phyloP scores from a whole-genome alignment of 495 filamentous ascomycete species.

The Podospora anserina region DNA sequence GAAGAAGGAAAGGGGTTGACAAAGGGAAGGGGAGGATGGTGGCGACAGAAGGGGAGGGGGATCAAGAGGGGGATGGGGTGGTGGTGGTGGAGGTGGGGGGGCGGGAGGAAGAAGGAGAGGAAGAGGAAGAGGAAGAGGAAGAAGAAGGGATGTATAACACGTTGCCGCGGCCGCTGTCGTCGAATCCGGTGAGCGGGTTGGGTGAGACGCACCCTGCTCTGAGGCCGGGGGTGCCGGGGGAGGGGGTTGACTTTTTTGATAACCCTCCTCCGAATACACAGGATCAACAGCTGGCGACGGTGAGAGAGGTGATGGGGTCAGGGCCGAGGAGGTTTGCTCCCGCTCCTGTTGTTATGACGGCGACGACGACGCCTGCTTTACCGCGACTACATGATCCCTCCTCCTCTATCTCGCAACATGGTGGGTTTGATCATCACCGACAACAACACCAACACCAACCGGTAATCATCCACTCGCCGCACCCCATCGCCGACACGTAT shows the following conservation, averaged over 20 bases:
- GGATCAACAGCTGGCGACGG: not conserved
- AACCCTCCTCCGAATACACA: not conserved
- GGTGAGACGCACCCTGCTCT: not conserved
- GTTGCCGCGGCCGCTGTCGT: not conserved
- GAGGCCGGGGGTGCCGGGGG: not conserved
- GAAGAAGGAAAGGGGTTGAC: no score
- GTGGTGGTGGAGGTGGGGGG: no score
- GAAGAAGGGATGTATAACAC: not conserved
- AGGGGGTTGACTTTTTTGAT: not conserved
- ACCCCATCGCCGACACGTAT: constrained; percentile 17
- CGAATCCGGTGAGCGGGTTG: not conserved
- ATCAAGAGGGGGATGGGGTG: no score
- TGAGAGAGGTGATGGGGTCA: not conserved
- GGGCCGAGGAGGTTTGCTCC: not conserved
- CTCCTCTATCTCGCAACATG: no score
- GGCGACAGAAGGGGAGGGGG: no score
- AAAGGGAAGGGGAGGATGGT: no score
- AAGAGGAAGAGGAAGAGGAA: no score
- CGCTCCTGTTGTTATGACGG: not conserved
- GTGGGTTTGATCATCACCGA: not conserved
- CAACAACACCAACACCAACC: not conserved
- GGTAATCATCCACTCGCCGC: not conserved
- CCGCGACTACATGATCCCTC: no score
- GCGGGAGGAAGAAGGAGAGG: no score
- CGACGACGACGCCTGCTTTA: not conserved